Base-by-base conservation (phyloP, 2,329 filamentous ascomycete species). In the Ophiocordyceps unilateralis region DNA sequence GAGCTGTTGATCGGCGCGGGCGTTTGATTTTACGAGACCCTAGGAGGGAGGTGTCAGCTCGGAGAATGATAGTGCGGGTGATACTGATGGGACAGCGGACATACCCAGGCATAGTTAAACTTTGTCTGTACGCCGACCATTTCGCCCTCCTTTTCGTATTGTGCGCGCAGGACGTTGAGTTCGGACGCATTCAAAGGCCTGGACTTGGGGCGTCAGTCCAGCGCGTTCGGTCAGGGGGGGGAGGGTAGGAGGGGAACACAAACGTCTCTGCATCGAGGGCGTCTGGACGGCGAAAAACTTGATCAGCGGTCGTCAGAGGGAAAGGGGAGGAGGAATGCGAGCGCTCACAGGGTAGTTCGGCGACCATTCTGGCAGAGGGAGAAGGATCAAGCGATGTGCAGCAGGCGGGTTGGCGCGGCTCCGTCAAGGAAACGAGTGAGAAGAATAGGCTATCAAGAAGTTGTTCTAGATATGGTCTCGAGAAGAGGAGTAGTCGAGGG, bases 81-180 rank as follows among this genome's bases (percentile, higher is more conserved):
- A 32, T 2, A n/a, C n/a, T n/a, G 20, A 41, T 15, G 19, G 6
- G 26, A 7, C 5, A 2, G 28, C n/a, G 17, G 17, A 32, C 12
- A 30, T 76, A 93, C 87, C 91, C 91, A 98, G 58, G 91, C 89
- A 63, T 89, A 96, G 77, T 98, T 98, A 76, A 98, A 98, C 61
- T 96, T 96, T 48, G 91, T 98, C 64, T 98, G 91, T 36, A 98
- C 76, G 46, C 89, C 88, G 47, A 94, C 89, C 69, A 93, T 93
- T 55, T 93, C 85, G 52, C 89, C 91, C 66, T 98, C 91, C 60
- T 94, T 94, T 60, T 96, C 89, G 61, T 91, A 98, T 62, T 98
- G 91, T 47, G 84, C 72, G 50, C 89, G 84, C 43, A 98, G 74
- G 48, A 96, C 91, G 61, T 88, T 80, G 47, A 98, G 81, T 65